Evolutionary conservation across 495 filamentous ascomycete genomes (phyloP).

Genomic region (Hyphodiscus hymeniophilus): DNA sequence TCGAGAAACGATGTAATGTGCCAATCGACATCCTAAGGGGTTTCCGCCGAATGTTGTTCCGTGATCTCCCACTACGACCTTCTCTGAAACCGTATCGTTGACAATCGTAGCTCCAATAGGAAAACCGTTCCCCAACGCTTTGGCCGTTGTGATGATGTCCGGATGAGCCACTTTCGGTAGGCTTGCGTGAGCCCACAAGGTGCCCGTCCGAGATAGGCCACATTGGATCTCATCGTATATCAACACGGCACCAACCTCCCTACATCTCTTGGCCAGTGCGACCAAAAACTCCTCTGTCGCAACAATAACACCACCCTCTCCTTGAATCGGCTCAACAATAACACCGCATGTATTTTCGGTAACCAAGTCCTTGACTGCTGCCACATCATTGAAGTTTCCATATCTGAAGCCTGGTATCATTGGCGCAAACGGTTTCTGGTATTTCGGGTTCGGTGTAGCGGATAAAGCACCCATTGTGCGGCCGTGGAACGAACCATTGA

Average conservation of each 20-base stretch:
- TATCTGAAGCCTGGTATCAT: constrained; percentile 93
- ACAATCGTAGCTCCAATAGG: constrained; percentile 91
- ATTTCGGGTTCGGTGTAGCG: constrained; percentile 97
- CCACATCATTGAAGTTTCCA: constrained; percentile 76
- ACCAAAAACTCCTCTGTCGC: constrained; percentile 73
- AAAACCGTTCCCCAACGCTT: constrained; percentile 93
- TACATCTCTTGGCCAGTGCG: constrained; percentile 70
- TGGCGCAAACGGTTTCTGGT: constrained; percentile 87
- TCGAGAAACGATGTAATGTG: constrained; percentile 71
- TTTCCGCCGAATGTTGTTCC: constrained; percentile 97
- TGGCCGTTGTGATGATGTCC: constrained; percentile 88
- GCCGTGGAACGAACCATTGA: constrained; percentile 88
- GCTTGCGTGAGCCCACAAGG: constrained; percentile 75
- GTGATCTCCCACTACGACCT: constrained; percentile 88
- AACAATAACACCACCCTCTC: constrained; percentile 86
- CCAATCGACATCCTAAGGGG: constrained; percentile 76
- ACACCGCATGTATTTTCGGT: constrained; percentile 85
- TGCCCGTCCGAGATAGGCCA: constrained; percentile 77
- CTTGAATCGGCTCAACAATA: constrained; percentile 96
- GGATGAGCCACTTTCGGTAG: constrained; percentile 77
- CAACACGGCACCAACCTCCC: constrained; percentile 79
- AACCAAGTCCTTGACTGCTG: constrained; percentile 58
- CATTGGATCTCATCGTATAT: constrained; percentile 98
- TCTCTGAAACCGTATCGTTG: constrained; percentile 62
- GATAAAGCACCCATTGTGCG: constrained; percentile 88